Evolutionary conservation across 345 rosid species (phyloP), one percentile per base, ranked within the genome.

Genomic region (Pistacia atlantica): DNA sequence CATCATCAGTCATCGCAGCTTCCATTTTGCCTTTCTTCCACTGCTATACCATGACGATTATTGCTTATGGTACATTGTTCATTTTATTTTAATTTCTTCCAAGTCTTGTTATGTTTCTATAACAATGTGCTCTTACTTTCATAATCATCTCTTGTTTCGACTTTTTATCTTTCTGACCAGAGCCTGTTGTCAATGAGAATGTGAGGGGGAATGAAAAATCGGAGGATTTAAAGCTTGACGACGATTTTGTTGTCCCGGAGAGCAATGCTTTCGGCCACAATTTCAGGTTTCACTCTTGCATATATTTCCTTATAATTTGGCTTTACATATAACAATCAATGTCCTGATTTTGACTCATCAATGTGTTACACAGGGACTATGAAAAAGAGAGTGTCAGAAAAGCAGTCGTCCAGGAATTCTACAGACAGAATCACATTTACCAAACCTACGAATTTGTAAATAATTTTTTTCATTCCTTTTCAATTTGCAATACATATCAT

Each of bases 401-500:
- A 87, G 73, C 86, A 87, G 54, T 84, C 13, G 92, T 89, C 2
- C 87, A 87, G 80, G 90, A 88, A 71, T 85, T 89, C 75, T 88
- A 88, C 79, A 79, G 82, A 42, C 35, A 66, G 71, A 93, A 91
- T 35, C 96, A 89, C 84, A 85, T 86, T 51, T 86, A 88, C 83
- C 96, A 91, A 69, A 87, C 89, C 13, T 88, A 82, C 18, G 89
- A 89, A 69, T 89, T 85, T 69, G 90, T 89, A 81, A 56, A 54
- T 11, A 1, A 49, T 2, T 9, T 49, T 49, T 3, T 67, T 28
- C 17, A 1, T 31, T 31, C 0, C 33, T 31, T 31, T 31, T 31
- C 33, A 31, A 31, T 31, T 31, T 1, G 33, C 33, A 31, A 31
- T 31, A 31, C 33, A 31, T 31, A 31, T 31, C 33, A 31, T 31